Percentiles rank a stretch among this genome's conserved stretches.
These are phyloP conservation scores for Meyerozyma smithsonii DNA, from an alignment of 1,139 yeast species.

Conservation along the genomic window DNA sequence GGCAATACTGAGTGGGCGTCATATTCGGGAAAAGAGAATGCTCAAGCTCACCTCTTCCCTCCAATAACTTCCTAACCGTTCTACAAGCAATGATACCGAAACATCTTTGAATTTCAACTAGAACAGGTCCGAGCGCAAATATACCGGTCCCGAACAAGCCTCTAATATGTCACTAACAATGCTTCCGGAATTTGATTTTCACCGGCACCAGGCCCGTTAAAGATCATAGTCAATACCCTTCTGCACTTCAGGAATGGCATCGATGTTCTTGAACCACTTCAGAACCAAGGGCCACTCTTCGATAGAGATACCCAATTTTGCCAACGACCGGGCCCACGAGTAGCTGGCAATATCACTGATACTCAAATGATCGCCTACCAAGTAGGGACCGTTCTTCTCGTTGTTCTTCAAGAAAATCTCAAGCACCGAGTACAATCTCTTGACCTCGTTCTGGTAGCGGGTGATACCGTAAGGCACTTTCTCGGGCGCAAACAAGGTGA, in stretches of 20 bases:
- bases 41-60: no score
- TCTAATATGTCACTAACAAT: no score
- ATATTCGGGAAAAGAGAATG: no score
- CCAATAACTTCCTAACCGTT: no score
- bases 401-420: constrained; percentile 41
- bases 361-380: constrained; percentile 54
- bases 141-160: no score
- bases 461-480: constrained; percentile 49
- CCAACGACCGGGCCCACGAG: constrained; percentile 28
- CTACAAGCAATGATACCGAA: no score
- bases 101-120: no score
- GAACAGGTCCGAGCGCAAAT: no score
- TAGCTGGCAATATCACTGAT: constrained; percentile 49
- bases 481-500: constrained; percentile 37
- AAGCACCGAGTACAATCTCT: constrained; percentile 48
- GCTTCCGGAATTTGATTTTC: no score
- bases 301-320: constrained; percentile 28
- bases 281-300: constrained; percentile 38
- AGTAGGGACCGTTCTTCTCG: constrained; percentile 39
- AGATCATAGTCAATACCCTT: constrained; percentile 19
- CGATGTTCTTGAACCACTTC: constrained; percentile 41
- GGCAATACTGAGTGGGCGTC: no score
- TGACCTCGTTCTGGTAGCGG: constrained; percentile 47
- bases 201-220: background rate
- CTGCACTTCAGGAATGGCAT: constrained; percentile 31